Evolutionary conservation across 1,284 basidiomycete species (phyloP), one percentile per base, ranked within the genome.

Genomic region (Meripilus lineatus): DNA sequence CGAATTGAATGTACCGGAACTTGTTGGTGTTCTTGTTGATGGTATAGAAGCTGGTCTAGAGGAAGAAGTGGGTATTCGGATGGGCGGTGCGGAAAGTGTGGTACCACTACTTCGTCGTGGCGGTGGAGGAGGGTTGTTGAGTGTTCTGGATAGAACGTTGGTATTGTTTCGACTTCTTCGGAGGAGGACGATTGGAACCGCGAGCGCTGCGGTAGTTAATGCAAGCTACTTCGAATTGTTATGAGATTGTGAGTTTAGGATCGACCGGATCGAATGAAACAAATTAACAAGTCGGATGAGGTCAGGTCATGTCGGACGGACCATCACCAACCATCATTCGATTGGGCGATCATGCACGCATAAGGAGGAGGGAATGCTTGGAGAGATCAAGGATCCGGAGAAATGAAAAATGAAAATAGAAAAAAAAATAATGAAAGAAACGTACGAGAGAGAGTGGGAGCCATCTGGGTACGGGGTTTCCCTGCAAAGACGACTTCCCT

Each of bases 151-250:
- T 1, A 56, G 30, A 1, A 50, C 36, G 8, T 44, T 47, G n/a
- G 55, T 50, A 21, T 59, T 53, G n/a, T 66, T 61, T 45, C 67
- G 54, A 17, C 62, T 57, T n/a, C n/a, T n/a, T n/a, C n/a, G n/a
- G 5, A 70, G 48, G 34, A 67, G 52, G 2, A 67, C 44, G 10
- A 69, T 48, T 2, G 68, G 68, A 2, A 63, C 55, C 1, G 56
- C 59, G 6, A 70, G 52, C 1, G 68, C 67, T 3, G 52, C 65
- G 1, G 67, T 63, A 2, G 66, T 65, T 42, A 70, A 42, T 1
- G 63, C 64, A 1, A 69, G 57, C 68, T 70, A 50, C n/a, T 7
- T 30, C 17, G 20, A 45, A n/a, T n/a, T n/a, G n/a, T n/a, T n/a
- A n/a, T n/a, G n/a, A n/a, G n/a, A n/a, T n/a, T n/a, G n/a, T n/a